Evolutionary conservation across 306 rosid genomes (phyloP).

Genomic region (Arachis stenosperma): DNA sequence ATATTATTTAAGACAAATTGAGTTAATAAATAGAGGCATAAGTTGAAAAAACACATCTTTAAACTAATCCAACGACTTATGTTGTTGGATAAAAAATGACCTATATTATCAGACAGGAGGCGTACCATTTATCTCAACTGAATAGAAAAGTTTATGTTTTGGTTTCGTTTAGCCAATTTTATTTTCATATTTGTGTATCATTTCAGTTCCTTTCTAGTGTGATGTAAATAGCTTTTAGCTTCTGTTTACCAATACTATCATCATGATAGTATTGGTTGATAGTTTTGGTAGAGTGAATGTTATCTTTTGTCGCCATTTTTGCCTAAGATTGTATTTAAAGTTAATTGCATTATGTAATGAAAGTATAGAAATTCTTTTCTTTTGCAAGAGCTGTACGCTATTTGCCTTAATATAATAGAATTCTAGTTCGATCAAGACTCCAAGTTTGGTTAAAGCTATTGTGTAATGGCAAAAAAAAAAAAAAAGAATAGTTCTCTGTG

Average conservation of each 20-base stretch:
- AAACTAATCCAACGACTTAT: too few species aligned
- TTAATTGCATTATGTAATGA: conserved; percentile 39
- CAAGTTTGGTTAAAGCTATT: background rate
- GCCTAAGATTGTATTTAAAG: conserved; percentile 50
- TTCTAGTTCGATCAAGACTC: background rate
- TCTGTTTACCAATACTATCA: conserved; percentile 47
- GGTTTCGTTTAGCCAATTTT: conserved; percentile 50
- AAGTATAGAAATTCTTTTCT: conserved; percentile 45
- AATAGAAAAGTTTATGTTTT: conserved; percentile 49
- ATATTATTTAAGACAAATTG: too few species aligned
- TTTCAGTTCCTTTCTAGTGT: conserved; percentile 47
- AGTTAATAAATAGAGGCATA: too few species aligned
- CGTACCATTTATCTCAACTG: conserved; percentile 24
- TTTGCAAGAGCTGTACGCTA: conserved; percentile 29
- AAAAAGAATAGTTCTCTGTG: background rate
- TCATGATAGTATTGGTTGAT: conserved; percentile 31
- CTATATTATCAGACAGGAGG: too few species aligned
- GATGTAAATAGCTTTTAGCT: conserved; percentile 57
- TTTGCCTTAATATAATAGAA: background rate
- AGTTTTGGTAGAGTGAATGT: conserved; percentile 41
- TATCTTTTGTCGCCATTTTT: conserved; percentile 52
- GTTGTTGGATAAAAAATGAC: too few species aligned
- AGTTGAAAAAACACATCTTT: too few species aligned
- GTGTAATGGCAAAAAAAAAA: background rate
- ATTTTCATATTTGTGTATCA: conserved; percentile 42